Evolutionary conservation across 1,284 basidiomycete species (phyloP), one percentile per base, ranked within the genome.

Genomic region (Irpex sp.): DNA sequence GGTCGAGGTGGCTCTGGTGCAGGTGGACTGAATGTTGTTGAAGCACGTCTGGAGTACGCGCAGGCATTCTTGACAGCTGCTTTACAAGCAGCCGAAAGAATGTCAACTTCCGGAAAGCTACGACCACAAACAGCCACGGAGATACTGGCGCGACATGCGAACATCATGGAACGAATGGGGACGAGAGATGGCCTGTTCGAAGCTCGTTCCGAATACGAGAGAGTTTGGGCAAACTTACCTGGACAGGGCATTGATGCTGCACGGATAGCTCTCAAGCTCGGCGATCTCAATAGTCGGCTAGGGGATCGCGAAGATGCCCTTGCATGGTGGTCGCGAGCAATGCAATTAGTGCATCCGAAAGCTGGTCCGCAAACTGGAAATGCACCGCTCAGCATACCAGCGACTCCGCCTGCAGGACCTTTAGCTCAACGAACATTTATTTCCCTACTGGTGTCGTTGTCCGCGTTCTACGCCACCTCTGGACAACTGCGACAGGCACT

Each of bases 401-500:
- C 71, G 13, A 64, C 70, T 5, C 66, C 77, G 8, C 88, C 89
- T 26, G 71, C 79, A 58, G 85, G 86, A 58, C 88, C 89, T 11
- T 78, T 82, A n/a, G 81, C 84, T 5, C 89, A 93, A 65, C 83
- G 93, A 63, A 85, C 86, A 15, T 75, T 92, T 49, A 79, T 85
- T 0, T 84, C 86, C 6, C 80, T 86, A 13, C 77, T 94, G 1
- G 82, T 90, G 5, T 90, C 91, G 7, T 74, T 90, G 36, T 92
- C 91, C 15, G 87, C 89, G 1, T 83, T 82, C 69, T 87, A 89
- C 68, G 89, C 92, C 8, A 85, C 82, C 13, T 78, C 83, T 0
- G 86, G 87, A 8, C 82, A 87, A 59, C 80, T 96, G 26, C 72
- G 78, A 47, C 76, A 89, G 66, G 94, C 95, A 1, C 84, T 83